Conservation (phyloP, 345 rosid species). For the Syzygium oleosum region DNA sequence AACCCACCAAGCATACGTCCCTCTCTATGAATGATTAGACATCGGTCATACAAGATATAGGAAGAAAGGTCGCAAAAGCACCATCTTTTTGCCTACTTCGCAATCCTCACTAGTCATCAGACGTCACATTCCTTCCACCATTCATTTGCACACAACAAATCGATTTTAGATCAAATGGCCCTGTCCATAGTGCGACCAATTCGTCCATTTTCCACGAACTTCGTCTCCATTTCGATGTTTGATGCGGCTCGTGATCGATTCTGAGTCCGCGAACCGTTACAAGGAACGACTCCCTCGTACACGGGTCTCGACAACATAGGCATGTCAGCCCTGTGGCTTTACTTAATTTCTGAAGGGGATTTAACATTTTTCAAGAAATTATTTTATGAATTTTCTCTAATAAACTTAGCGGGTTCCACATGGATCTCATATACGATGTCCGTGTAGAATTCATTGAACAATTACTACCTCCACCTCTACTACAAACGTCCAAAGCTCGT, state of each 20-base stretch:
- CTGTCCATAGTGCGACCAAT: background rate
- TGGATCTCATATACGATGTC: background rate
- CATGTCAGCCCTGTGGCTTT: background rate
- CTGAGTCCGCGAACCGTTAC: background rate
- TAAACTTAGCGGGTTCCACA: background rate
- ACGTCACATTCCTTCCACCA: background rate
- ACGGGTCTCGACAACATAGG: accelerated
- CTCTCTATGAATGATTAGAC: background rate
- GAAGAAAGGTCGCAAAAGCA: background rate
- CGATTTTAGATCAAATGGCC: background rate
- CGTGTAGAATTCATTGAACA: background rate
- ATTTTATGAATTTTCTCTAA: accelerated
- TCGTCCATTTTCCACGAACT: background rate
- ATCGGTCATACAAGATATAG: background rate
- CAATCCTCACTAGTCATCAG: background rate
- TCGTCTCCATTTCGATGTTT: background rate
- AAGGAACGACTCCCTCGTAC: background rate
- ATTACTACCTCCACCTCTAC: background rate
- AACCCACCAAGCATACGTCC: background rate
- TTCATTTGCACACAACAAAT: background rate
- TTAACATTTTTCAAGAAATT: background rate
- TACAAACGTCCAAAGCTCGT: background rate
- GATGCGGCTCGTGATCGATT: background rate
- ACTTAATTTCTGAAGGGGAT: background rate
- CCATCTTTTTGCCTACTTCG: background rate